Conservation (phyloP, 129 eudicot genomes). For the Centaurea solstitialis region DNA sequence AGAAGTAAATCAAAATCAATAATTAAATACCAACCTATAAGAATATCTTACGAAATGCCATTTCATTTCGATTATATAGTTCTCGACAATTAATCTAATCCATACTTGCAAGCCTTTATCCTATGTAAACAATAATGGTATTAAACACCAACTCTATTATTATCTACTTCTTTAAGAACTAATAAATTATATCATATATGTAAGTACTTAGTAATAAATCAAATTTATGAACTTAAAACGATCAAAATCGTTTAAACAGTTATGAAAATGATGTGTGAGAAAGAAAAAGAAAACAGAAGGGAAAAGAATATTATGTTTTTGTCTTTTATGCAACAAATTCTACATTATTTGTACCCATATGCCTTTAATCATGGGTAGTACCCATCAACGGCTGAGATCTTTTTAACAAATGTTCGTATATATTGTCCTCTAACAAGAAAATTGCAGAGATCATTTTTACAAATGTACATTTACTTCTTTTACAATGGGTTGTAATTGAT, state of each 20-base stretch:
- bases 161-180: no score
- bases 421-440: neutral
- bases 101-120: neutral
- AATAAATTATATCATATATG: no score
- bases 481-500: no score
- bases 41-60: neutral
- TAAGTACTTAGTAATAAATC: no score
- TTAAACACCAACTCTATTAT: neutral
- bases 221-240: no score
- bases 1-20: neutral
- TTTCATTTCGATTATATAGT: no score
- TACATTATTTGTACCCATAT: slow-evolving; percentile 19
- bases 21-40: neutral
- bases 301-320: neutral
- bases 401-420: neutral
- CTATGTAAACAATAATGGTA: neutral
- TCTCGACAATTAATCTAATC: no score
- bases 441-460: neutral
- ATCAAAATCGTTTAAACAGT: no score
- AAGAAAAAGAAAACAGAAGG: no score
- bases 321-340: slow-evolving; percentile 22
- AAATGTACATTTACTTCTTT: no score
- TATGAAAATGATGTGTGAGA: no score
- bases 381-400: slow-evolving; percentile 15
- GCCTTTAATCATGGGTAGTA: neutral